A percentile compares a stretch with the other conserved stretches of the same genome.
These are phyloP conservation scores for Boletus pseudopeckii DNA, from an alignment of 768 basidiomycete species.

Conservation along the genomic window DNA sequence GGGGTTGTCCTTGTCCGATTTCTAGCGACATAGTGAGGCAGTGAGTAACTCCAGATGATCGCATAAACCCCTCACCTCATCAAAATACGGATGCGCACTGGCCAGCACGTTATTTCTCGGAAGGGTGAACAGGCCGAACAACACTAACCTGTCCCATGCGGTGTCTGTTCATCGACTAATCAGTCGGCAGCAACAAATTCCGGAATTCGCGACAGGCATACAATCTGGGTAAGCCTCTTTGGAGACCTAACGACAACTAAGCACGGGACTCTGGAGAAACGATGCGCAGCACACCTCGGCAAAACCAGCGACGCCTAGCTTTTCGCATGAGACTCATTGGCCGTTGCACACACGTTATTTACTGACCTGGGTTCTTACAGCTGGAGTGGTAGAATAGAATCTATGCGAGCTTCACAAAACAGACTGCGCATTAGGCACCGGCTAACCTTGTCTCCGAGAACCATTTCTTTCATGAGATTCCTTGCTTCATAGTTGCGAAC, in stretches of 20 bases:
- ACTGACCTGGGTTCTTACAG: conserved; percentile 73
- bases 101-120: conserved; percentile 6
- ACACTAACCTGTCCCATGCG: conserved; percentile 79
- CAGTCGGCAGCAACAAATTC: conserved; percentile 3
- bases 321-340: conserved; percentile 5
- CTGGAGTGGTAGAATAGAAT: conserved; percentile 87
- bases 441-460: conserved; percentile 64
- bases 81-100: conserved; percentile 77
- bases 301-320: conserved; percentile 71
- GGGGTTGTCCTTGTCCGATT: conserved; percentile 70
- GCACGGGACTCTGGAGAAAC: neutral
- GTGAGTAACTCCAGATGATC: neutral
- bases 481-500: conserved; percentile 81
- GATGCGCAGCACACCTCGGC: conserved; percentile 55
- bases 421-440: neutral
- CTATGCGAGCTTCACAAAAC: conserved; percentile 35
- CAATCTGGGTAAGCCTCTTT: conserved; percentile 90
- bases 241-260: conserved; percentile 47
- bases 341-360: neutral
- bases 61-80: conserved; percentile 46
- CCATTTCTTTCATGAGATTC: conserved; percentile 83
- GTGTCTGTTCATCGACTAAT: conserved; percentile 52
- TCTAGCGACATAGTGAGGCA: conserved; percentile 40
- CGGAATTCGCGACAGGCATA: conserved; percentile 37
- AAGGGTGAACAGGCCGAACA: neutral